phyloP scores from a whole-genome alignment of 805 yeast genomes.

The Danielozyma ontarioensis region DNA sequence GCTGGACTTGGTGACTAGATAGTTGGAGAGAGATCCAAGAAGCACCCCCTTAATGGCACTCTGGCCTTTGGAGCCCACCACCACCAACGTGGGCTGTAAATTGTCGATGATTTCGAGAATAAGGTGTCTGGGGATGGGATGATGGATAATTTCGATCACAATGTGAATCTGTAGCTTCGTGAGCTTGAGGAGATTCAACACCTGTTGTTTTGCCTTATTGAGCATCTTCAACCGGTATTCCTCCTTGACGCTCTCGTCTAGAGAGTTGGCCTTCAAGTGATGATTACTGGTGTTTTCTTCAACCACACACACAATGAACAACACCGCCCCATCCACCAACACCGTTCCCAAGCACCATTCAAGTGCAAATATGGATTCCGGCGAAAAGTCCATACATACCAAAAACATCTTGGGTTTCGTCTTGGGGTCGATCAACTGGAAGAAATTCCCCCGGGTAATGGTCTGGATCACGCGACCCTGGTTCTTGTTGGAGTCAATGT shows the following conservation, averaged over 20 bases:
- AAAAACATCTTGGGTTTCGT: conserved; percentile 57
- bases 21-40: conserved; percentile 68
- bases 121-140: conserved; percentile 69
- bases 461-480: conserved; percentile 64
- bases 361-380: conserved; percentile 77
- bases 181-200: conserved; percentile 46
- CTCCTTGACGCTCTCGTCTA: conserved; percentile 33
- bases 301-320: conserved; percentile 63
- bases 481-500: conserved; percentile 46
- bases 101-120: conserved; percentile 66
- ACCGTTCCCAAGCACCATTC: conserved; percentile 89
- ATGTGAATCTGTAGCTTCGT: conserved; percentile 71
- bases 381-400: conserved; percentile 76
- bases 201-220: conserved; percentile 40
- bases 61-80: conserved; percentile 73
- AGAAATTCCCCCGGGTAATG: conserved; percentile 64
- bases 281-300: conserved; percentile 43
- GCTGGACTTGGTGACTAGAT: conserved; percentile 62
- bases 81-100: conserved; percentile 65
- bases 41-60: conserved; percentile 69
- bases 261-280: conserved; percentile 34
- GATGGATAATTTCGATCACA: conserved; percentile 69
- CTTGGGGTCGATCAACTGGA: conserved; percentile 42
- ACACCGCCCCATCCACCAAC: conserved; percentile 73
- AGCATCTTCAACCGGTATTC: conserved; percentile 33